phyloP scores from a whole-genome alignment of 139 green algal species.

The Tetraselmis chui region DNA sequence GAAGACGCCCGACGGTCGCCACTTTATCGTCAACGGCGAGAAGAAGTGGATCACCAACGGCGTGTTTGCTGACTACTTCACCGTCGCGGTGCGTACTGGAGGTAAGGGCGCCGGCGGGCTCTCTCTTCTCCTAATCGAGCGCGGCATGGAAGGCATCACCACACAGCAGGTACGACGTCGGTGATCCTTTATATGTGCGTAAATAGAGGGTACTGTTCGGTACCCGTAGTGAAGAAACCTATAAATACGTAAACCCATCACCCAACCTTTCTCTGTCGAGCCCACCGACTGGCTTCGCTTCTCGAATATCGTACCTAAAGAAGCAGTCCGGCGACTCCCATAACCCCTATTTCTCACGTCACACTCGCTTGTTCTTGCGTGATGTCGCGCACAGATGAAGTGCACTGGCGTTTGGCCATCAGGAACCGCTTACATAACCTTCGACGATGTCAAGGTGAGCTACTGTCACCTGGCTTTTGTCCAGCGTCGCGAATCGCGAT shows the following conservation, averaged over 20 bases:
- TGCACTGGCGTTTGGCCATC: neutral
- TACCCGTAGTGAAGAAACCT: no score
- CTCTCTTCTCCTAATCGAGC: slow-evolving; percentile 11
- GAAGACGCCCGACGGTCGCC: neutral
- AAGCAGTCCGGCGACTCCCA: no score
- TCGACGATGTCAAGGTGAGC: slow-evolving; percentile 10
- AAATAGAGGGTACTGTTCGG: no score
- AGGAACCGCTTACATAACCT: slow-evolving; percentile 13
- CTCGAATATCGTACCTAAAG: no score
- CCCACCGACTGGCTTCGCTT: no score
- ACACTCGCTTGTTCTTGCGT: no score
- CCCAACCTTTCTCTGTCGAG: no score
- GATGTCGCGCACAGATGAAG: neutral
- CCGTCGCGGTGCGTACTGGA: slow-evolving; percentile 14
- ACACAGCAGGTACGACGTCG: slow-evolving; percentile 7
- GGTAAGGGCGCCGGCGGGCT: slow-evolving; percentile 9
- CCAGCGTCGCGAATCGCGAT: no score
- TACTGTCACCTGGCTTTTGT: no score
- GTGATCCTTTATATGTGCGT: no score
- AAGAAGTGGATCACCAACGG: slow-evolving; percentile 32
- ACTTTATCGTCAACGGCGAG: slow-evolving; percentile 16
- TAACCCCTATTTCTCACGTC: no score
- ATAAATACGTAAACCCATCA: no score
- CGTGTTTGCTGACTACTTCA: slow-evolving; percentile 19
- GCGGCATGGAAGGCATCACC: slow-evolving; percentile 6